Percentiles rank a stretch among this genome's conserved stretches.
These are phyloP conservation scores for Hemileccinum impolitum DNA, from an alignment of 768 basidiomycete species.

Conservation along the genomic window DNA sequence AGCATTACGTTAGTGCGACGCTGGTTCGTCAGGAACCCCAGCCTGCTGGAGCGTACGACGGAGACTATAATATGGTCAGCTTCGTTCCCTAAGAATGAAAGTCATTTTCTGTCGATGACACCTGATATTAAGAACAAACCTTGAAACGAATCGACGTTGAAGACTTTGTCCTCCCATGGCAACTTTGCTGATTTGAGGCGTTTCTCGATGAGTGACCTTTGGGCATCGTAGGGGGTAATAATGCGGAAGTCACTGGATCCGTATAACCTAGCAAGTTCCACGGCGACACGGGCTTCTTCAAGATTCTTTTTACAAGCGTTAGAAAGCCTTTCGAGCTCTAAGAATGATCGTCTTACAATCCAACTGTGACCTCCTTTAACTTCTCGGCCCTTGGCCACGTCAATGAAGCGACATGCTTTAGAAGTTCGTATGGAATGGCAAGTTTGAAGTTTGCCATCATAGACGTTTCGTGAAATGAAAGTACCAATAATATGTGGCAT, in stretches of 20 bases:
- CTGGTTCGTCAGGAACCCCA: conserved; percentile 63
- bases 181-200: conserved; percentile 46
- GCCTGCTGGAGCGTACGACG: conserved; percentile 51
- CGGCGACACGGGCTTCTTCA: conserved; percentile 48
- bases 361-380: conserved; percentile 32
- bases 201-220: conserved; percentile 56
- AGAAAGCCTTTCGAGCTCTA: not conserved
- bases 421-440: conserved; percentile 41
- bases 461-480: conserved; percentile 66
- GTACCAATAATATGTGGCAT: conserved; percentile 76
- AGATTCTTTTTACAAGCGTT: conserved; percentile 47
- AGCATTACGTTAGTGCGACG: conserved; percentile 84
- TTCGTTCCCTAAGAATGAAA: conserved; percentile 61
- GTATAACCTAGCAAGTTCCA: conserved; percentile 53
- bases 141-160: conserved; percentile 80
- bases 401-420: conserved; percentile 37
- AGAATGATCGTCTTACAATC: conserved; percentile 20
- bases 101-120: conserved; percentile 12
- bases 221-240: conserved; percentile 79
- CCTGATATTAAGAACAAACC: conserved; percentile 39
- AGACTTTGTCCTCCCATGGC: conserved; percentile 60
- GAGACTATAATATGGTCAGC: conserved; percentile 73
- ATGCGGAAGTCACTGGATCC: conserved; percentile 52
- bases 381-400: conserved; percentile 35
- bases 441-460: conserved; percentile 56